Evolutionary conservation across 441 rosid species (phyloP), one percentile per base, ranked within the genome.

Genomic region (Eutrema salsugineum): DNA sequence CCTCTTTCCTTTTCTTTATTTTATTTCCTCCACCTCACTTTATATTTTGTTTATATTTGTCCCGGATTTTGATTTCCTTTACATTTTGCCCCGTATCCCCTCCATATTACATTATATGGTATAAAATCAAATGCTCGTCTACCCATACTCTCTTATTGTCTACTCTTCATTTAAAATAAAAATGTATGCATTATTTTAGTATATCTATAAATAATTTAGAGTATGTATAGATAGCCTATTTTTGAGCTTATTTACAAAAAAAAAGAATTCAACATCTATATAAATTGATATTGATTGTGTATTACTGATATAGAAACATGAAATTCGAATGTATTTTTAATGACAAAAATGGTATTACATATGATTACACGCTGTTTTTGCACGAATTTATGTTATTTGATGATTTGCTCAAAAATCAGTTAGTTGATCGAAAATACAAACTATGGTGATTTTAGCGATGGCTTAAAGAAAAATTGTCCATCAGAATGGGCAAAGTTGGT

Each of bases 1-100:
- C 66, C 67, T 64, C 70, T 77, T 57, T 65, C 53, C 67, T 67
- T 76, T 53, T 50, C 49, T 56, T 48, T 63, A 8, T 70, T 63
- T 63, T 9, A 11, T 63, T 48, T 73, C 56, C 14, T 22, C 51
- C 66, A 47, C 71, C 39, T 54, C 6, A 0, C 5, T 61, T 66
- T 54, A 22, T 1, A 28, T 61, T 28, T 66, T 54, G 8, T 76
- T 20, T 8, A 55, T 47, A 27, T 24, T 16, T 36, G 9, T 51
- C 76, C 44, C 36, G 1, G 0, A 20, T 12, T 32, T 42, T 55
- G 0, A 6, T 40, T 19, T 71, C 0, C 1, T 5, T 11, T 5
- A 0, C 5, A 70, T 60, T 39, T 60, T 24, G 11, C 22, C 53
- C 27, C 15, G 46, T 10, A 8, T 30, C 33, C 33, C 24, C 35